Percentiles rank a stretch among this genome's conserved stretches.
Conservation (phyloP, 2,329 filamentous ascomycete genomes). For the Penicillium sp. region DNA sequence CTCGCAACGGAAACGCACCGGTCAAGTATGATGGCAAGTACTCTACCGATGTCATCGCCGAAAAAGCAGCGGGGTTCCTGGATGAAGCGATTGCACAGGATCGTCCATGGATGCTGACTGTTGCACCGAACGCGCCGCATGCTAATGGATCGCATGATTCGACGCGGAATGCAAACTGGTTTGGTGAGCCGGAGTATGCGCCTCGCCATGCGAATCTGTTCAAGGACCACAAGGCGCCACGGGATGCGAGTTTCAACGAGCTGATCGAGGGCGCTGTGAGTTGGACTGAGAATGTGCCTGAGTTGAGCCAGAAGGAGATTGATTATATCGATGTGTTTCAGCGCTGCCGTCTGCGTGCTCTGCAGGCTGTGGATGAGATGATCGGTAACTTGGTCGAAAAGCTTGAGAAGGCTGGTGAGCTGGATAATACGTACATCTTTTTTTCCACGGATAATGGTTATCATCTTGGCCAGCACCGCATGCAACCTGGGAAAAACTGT, state of each 20-base stretch:
- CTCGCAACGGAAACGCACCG: conserved; percentile 60
- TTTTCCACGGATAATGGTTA: conserved; percentile 65
- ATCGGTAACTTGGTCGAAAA: conserved; percentile 49
- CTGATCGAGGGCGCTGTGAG: conserved; percentile 52
- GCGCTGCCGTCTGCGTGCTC: conserved; percentile 51
- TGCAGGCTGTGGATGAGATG: conserved; percentile 60
- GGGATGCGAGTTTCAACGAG: conserved; percentile 66
- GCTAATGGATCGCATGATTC: conserved; percentile 44
- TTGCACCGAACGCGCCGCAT: conserved; percentile 70
- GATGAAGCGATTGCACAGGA: conserved; percentile 57
- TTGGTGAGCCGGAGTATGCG: conserved; percentile 41
- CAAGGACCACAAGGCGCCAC: conserved; percentile 59
- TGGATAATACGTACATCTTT: conserved; percentile 61
- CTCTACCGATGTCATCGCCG: conserved; percentile 61
- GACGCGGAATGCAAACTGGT: conserved; percentile 23
- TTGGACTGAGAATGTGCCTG: conserved; percentile 49
- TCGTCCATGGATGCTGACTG: conserved; percentile 67
- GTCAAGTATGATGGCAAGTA: conserved; percentile 59
- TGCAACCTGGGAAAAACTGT: conserved; percentile 62
- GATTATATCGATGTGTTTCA: conserved; percentile 59
- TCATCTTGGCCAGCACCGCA: conserved; percentile 62
- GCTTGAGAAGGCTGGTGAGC: conserved; percentile 44
- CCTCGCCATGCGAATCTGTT: conserved; percentile 65
- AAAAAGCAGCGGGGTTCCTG: conserved; percentile 62
- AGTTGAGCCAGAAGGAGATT: conserved; percentile 51